Conservation (phyloP, 805 yeast species). For the Danielia oregonensis region DNA sequence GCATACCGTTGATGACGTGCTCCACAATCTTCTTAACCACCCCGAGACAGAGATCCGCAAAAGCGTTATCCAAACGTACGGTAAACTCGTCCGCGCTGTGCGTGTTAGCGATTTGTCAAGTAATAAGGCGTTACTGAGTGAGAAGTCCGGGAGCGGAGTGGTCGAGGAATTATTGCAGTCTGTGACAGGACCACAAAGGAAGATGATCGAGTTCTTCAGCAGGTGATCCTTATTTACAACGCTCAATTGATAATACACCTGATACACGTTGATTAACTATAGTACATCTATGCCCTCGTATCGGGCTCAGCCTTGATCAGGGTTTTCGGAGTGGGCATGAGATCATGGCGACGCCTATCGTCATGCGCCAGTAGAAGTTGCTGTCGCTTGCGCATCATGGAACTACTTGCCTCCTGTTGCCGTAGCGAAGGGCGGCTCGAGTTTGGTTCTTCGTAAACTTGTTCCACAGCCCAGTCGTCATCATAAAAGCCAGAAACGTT, state of each 20-base stretch:
- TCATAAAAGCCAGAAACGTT: too few species aligned
- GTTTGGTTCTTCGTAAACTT: too few species aligned
- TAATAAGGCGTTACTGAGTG: conserved; percentile 11
- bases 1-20: conserved; percentile 23
- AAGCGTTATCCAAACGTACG: conserved; percentile 35
- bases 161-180: conserved; percentile 31
- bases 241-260: too few species aligned
- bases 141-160: conserved; percentile 5
- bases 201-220: conserved; percentile 46
- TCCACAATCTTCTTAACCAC: conserved; percentile 26
- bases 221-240: too few species aligned
- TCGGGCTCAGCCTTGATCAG: too few species aligned
- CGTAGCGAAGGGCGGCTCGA: conserved; percentile 27
- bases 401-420: conserved; percentile 30
- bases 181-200: conserved; percentile 41
- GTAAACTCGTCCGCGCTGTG: conserved; percentile 25
- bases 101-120: conserved; percentile 13
- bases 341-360: too few species aligned
- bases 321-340: too few species aligned
- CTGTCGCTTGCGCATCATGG: conserved; percentile 31
- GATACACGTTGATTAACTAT: too few species aligned
- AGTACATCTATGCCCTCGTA: too few species aligned
- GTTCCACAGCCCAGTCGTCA: too few species aligned
- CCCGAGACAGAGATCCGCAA: conserved; percentile 36
- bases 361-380: too few species aligned